Percentiles rank a stretch among this genome's conserved stretches.
phyloP scores from a whole-genome alignment of 352 stramenopile genomes.

The Discostella stelligera region DNA sequence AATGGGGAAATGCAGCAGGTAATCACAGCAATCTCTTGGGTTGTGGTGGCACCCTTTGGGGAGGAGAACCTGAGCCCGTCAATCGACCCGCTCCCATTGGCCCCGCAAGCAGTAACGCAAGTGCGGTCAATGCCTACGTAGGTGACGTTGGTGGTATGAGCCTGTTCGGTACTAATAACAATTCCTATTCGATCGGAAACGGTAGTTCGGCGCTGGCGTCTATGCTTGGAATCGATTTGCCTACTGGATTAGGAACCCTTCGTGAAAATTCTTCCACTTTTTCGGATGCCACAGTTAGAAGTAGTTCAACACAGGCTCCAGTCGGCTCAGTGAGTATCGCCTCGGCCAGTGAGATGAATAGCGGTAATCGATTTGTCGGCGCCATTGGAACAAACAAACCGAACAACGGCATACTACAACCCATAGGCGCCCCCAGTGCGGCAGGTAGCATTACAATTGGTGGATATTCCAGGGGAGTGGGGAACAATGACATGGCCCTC shows the following conservation, averaged over 20 bases:
- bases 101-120: conserved; percentile 31
- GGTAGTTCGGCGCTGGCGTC: conserved; percentile 75
- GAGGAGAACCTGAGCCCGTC: conserved; percentile 11
- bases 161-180: conserved; percentile 44
- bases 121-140: conserved; percentile 18
- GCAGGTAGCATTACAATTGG: conserved; percentile 67
- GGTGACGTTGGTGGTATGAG: conserved; percentile 55
- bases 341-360: conserved; percentile 12
- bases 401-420: conserved; percentile 37
- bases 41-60: conserved; percentile 34
- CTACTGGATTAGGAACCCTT: conserved; percentile 74
- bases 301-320: conserved; percentile 21
- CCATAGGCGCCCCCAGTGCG: conserved; percentile 27
- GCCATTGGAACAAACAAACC: conserved; percentile 52
- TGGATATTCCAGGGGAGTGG: conserved; percentile 42
- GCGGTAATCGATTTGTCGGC: conserved; percentile 20
- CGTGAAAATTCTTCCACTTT: conserved; percentile 42
- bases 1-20: conserved; percentile 37
- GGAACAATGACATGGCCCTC: conserved; percentile 78
- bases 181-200: conserved; percentile 28
- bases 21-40: conserved; percentile 34
- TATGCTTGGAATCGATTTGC: conserved; percentile 81
- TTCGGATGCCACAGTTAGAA: conserved; percentile 8
- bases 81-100: conserved; percentile 43
- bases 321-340: conserved; percentile 19